These are phyloP conservation scores for Xylariaceae sp. DNA, from an alignment of 2,329 filamentous ascomycete species.

Conservation along the genomic window DNA sequence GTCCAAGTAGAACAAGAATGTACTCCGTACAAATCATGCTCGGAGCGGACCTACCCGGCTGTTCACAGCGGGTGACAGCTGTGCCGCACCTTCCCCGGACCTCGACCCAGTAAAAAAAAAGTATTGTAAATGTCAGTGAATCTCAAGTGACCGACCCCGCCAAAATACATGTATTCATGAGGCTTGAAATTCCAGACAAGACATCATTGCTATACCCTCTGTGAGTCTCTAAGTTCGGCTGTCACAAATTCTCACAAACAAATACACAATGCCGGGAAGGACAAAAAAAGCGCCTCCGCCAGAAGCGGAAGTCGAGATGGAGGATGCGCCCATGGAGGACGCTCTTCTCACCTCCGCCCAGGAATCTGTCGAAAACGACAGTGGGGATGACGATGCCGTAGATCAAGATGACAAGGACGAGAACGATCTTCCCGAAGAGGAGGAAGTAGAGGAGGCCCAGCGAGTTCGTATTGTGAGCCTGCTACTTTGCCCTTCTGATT, in stretches of 20 bases:
- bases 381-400: slow-evolving; percentile 30
- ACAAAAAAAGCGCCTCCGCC: slow-evolving; percentile 22
- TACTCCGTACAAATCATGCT: too few species aligned
- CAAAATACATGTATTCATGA: slow-evolving; percentile 9
- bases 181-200: not conserved
- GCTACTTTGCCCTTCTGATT: not conserved
- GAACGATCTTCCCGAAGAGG: slow-evolving; percentile 38
- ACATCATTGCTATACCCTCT: too few species aligned
- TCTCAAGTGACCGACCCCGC: slow-evolving; percentile 10
- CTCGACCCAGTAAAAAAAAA: slow-evolving; percentile 11
- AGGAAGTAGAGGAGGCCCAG: slow-evolving; percentile 51
- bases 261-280: slow-evolving; percentile 22
- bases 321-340: slow-evolving; percentile 31
- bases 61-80: too few species aligned
- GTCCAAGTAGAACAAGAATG: too few species aligned
- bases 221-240: too few species aligned
- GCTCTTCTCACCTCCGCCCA: slow-evolving; percentile 29
- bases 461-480: slow-evolving; percentile 58
- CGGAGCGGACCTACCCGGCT: too few species aligned
- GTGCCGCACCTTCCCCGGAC: too few species aligned
- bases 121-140: slow-evolving; percentile 9
- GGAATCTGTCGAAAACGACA: slow-evolving; percentile 36
- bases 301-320: too few species aligned
- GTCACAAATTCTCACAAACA: not conserved
- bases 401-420: slow-evolving; percentile 30